Percentiles rank a stretch among this genome's conserved stretches.
Evolutionary conservation across 345 rosid species (phyloP).

Genomic region (Corymbia maculata): DNA sequence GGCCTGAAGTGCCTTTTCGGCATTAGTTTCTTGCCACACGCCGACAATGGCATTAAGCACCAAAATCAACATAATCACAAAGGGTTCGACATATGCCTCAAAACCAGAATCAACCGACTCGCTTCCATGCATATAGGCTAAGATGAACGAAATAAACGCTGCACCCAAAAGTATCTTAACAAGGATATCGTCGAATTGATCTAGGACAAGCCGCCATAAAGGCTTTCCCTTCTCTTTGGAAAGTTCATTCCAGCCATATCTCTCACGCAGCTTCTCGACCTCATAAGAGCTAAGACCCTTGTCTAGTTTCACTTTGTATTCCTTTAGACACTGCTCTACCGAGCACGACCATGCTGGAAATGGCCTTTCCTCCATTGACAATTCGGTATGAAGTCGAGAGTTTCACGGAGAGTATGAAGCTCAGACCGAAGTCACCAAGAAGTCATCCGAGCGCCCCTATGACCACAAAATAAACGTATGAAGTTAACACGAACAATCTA

Average conservation of each 20-base stretch:
- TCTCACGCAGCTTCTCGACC: slow-evolving; percentile 55
- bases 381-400: not conserved
- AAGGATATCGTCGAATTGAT: slow-evolving; percentile 84
- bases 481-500: not conserved
- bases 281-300: slow-evolving; percentile 55
- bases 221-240: slow-evolving; percentile 83
- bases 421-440: not conserved
- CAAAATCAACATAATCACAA: slow-evolving; percentile 74
- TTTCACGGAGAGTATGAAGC: not conserved
- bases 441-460: not conserved
- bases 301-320: slow-evolving; percentile 53
- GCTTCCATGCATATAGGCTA: slow-evolving; percentile 60
- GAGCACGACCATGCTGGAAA: slow-evolving; percentile 76
- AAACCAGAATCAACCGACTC: slow-evolving; percentile 44
- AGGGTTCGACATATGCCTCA: slow-evolving; percentile 79
- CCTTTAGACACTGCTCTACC: slow-evolving; percentile 71
- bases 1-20: slow-evolving; percentile 90
- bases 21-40: slow-evolving; percentile 94
- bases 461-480: not conserved
- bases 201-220: slow-evolving; percentile 65
- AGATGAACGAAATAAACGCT: slow-evolving; percentile 69
- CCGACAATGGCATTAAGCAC: slow-evolving; percentile 80
- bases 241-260: slow-evolving; percentile 79
- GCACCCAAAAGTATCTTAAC: slow-evolving; percentile 88
- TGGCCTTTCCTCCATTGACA: slow-evolving; percentile 51